A percentile compares a stretch with the other conserved stretches of the same genome.
Conservation (phyloP, 495 filamentous ascomycete genomes). For the Penicillium maclennaniae region DNA sequence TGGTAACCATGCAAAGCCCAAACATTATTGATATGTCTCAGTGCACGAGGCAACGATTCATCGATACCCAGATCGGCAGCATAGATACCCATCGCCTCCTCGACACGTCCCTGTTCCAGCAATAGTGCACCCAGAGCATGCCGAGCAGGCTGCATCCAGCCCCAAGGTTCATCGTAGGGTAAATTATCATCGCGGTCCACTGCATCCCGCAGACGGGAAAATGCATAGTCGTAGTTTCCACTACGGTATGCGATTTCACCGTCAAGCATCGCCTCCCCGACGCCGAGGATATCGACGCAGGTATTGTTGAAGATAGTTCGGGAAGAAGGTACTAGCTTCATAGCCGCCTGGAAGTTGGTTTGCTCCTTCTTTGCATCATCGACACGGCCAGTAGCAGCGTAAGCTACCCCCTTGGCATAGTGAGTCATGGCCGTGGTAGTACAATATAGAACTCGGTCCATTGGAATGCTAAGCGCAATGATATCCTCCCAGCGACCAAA, state of each 20-base stretch:
- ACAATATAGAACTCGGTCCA: constrained; percentile 53
- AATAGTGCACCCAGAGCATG: constrained; percentile 64
- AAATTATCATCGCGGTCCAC: constrained; percentile 53
- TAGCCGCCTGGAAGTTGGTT: constrained; percentile 41
- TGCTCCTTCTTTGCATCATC: constrained; percentile 45
- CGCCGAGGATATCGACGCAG: constrained; percentile 53
- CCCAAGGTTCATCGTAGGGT: constrained; percentile 66
- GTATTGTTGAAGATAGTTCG: constrained; percentile 65
- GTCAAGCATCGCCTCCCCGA: constrained; percentile 61
- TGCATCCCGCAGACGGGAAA: constrained; percentile 48
- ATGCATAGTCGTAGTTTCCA: constrained; percentile 52
- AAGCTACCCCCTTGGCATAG: constrained; percentile 62
- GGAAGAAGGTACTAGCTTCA: constrained; percentile 43
- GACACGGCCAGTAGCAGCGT: constrained; percentile 49
- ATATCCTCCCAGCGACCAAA: constrained; percentile 65
- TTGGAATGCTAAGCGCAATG: constrained; percentile 43
- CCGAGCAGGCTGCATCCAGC: constrained; percentile 64
- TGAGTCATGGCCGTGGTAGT: constrained; percentile 60
- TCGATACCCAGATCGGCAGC: constrained; percentile 59
- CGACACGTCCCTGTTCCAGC: constrained; percentile 55
- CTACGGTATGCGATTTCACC: constrained; percentile 65
- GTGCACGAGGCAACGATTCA: constrained; percentile 49
- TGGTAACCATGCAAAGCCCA: constrained; percentile 65
- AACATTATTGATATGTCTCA: constrained; percentile 63
- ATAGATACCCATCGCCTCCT: constrained; percentile 54